These are phyloP conservation scores for Solanum appendiculatum DNA, from an alignment of 257 asterid species.

Conservation along the genomic window DNA sequence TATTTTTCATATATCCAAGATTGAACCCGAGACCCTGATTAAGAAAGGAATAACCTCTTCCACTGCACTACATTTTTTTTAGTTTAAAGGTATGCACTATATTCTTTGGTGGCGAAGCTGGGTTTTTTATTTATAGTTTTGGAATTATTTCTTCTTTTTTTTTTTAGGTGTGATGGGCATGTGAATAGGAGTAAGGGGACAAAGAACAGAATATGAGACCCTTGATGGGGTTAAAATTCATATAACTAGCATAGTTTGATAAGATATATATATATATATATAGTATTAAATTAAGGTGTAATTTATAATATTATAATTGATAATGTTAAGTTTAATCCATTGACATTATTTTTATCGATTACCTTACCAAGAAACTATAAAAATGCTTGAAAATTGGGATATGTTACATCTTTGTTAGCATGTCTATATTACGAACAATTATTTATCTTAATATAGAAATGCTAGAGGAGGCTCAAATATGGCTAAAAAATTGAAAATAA, in stretches of 20 bases:
- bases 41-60: background rate
- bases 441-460: background rate
- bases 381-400: background rate
- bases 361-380: background rate
- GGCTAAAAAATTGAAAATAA: background rate
- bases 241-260: background rate
- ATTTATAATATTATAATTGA: background rate
- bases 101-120: no score
- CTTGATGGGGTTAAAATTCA: background rate
- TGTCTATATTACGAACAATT: background rate
- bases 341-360: background rate
- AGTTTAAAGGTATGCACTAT: no score
- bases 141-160: background rate
- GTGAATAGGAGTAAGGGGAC: background rate
- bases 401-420: background rate
- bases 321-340: background rate
- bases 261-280: no score
- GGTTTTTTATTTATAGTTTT: no score
- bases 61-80: no score
- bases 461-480: background rate
- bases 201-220: background rate
- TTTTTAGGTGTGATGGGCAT: background rate
- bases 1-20: no score
- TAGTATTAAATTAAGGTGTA: no score
- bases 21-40: fast-evolving